phyloP scores from a whole-genome alignment of 805 yeast genomes.

The Danielozyma ontarioensis region DNA sequence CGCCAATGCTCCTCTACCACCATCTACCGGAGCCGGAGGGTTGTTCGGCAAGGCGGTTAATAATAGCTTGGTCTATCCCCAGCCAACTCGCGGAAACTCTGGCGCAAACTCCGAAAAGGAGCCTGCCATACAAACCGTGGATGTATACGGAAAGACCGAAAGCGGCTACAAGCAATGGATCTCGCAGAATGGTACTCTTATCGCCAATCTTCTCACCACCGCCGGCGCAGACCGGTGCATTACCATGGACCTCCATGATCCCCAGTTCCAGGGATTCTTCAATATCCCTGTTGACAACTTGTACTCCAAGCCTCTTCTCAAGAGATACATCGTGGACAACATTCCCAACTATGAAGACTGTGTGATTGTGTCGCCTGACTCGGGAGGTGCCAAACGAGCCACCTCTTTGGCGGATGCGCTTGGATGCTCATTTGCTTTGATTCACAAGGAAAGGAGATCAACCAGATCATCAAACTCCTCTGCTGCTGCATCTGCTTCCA shows the following conservation, averaged over 20 bases:
- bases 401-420: slow-evolving; percentile 88
- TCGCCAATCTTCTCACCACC: slow-evolving; percentile 80
- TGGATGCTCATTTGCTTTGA: slow-evolving; percentile 85
- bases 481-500: neutral
- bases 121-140: slow-evolving; percentile 29
- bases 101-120: slow-evolving; percentile 8
- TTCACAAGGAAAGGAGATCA: slow-evolving; percentile 90
- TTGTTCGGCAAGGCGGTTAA: neutral
- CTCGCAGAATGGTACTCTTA: slow-evolving; percentile 88
- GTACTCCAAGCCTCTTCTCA: slow-evolving; percentile 81
- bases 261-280: slow-evolving; percentile 97
- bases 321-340: slow-evolving; percentile 71
- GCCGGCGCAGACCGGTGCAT: slow-evolving; percentile 97
- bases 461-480: slow-evolving; percentile 6
- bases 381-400: slow-evolving; percentile 98
- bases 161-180: slow-evolving; percentile 91
- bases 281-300: slow-evolving; percentile 94
- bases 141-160: slow-evolving; percentile 37
- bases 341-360: slow-evolving; percentile 80
- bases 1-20: neutral
- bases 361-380: slow-evolving; percentile 95
- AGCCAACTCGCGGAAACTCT: neutral
- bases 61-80: neutral
- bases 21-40: neutral
- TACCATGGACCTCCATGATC: slow-evolving; percentile 97